Evolutionary conservation across 768 basidiomycete species (phyloP).

Genomic region (Floccularia luteovirens): DNA sequence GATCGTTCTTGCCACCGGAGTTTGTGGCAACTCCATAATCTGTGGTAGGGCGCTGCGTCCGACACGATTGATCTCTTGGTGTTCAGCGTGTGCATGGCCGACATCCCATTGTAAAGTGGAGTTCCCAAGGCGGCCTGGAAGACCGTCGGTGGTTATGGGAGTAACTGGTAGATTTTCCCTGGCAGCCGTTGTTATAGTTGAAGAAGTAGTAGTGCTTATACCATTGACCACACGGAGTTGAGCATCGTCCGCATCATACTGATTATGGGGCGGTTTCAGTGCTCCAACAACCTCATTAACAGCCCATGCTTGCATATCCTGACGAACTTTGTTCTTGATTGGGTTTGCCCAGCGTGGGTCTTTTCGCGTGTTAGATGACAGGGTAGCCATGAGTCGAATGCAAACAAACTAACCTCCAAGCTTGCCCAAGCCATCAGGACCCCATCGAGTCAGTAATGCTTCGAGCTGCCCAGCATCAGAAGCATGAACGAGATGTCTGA

Average conservation of each 20-base stretch:
- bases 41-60: slow-evolving; percentile 26
- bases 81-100: slow-evolving; percentile 57
- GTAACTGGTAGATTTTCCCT: slow-evolving; percentile 54
- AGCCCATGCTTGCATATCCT: slow-evolving; percentile 59
- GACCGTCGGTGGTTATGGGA: slow-evolving; percentile 35
- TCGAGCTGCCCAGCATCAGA: slow-evolving; percentile 87
- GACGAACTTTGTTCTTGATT: slow-evolving; percentile 72
- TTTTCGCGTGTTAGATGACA: slow-evolving; percentile 24
- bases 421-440: slow-evolving; percentile 83
- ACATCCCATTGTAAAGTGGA: slow-evolving; percentile 56
- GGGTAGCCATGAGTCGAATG: slow-evolving; percentile 9
- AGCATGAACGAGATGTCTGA: slow-evolving; percentile 84
- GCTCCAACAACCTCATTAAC: slow-evolving; percentile 74
- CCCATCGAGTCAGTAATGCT: slow-evolving; percentile 82
- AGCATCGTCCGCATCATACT: slow-evolving; percentile 32
- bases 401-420: slow-evolving; percentile 57
- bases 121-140: slow-evolving; percentile 48
- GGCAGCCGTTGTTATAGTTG: slow-evolving; percentile 69
- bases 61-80: slow-evolving; percentile 55
- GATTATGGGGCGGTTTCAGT: slow-evolving; percentile 45
- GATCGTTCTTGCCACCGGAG: slow-evolving; percentile 49
- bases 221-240: slow-evolving; percentile 79
- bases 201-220: slow-evolving; percentile 60
- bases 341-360: slow-evolving; percentile 87
- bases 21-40: slow-evolving; percentile 20